Evolutionary conservation across 331 rosid species (phyloP), one percentile per base, ranked within the genome.

Genomic region (Acacia concinna): DNA sequence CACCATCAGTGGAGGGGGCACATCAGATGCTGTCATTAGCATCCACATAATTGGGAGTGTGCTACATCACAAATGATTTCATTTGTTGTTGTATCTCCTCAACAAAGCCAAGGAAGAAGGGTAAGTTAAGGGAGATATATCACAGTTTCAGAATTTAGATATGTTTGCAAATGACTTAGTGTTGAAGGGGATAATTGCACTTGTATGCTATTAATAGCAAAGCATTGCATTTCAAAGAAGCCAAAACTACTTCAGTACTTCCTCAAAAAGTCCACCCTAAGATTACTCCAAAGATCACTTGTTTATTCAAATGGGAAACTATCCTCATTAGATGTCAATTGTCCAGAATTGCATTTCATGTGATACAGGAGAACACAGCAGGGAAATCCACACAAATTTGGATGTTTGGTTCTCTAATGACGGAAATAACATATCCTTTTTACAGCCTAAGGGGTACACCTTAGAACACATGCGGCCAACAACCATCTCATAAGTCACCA

Each of bases 221-320:
- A 67, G 25, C 8, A 49, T 41, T 25, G 56, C 74, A 69, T 69
- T 43, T 69, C 37, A 69, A 31, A 69, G 13, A 69, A 28, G 74
- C 34, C 30, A 69, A 25, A 25, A 14, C 13, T 23, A 14, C n/a
- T 13, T 20, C 17, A 14, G 23, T 40, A 13, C 41, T 41, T 56
- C 57, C 57, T 69, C 40, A 27, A 69, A 57, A 69, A 41, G 15
- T 25, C 37, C 38, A 14, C 25, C 40, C 57, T 7, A 8, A 25
- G 23, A 25, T 25, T 13, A 41, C 10, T 28, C 23, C 13, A 25
- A 54, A n/a, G 62, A 54, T 54, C 62, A 54, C 13, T 54, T 13
- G 30, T 54, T 69, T 43, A 44, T 25, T 44, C 37, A 69, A 69
- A 2, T 2, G 20, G 20, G 25, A 6, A 25, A 23, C 37, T 13